Conservation (phyloP, 129 eudicot genomes). For the Helianthus annuus region DNA sequence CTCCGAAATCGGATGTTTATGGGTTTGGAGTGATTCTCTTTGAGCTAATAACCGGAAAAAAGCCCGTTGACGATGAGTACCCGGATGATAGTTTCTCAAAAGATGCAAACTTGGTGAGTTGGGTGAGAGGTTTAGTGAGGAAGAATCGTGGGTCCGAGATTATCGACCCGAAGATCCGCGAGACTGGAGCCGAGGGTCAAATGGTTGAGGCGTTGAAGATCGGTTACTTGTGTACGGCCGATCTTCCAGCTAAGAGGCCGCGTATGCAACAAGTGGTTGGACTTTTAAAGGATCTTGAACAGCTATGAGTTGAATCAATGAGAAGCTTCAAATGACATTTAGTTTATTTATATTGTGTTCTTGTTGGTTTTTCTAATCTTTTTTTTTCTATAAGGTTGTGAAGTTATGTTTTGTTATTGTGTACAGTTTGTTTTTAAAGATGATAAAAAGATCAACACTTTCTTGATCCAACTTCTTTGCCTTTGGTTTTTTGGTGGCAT, state of each 20-base stretch:
- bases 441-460: conserved; percentile 14
- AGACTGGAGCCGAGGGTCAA: conserved; percentile 53
- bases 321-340: conserved; percentile 17
- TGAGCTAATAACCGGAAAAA: conserved; percentile 77
- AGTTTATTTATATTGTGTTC: conserved; percentile 15
- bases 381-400: conserved; percentile 14
- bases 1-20: conserved; percentile 76
- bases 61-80: conserved; percentile 59
- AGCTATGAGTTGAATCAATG: conserved; percentile 24
- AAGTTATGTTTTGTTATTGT: conserved; percentile 17
- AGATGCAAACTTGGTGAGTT: conserved; percentile 55
- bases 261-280: conserved; percentile 94
- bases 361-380: conserved; percentile 4
- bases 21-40: conserved; percentile 82
- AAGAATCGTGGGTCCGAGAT: conserved; percentile 46
- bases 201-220: conserved; percentile 86
- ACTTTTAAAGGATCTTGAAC: conserved; percentile 81
- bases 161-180: conserved; percentile 70
- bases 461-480: conserved; percentile 9
- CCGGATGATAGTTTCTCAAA: conserved; percentile 43
- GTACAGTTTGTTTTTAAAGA: conserved; percentile 33
- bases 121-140: conserved; percentile 70
- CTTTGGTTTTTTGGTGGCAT: conserved; percentile 4
- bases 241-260: conserved; percentile 68
- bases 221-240: conserved; percentile 89